These are phyloP conservation scores for Trichosporon sp. DNA, from an alignment of 1,284 basidiomycete genomes.

Conservation along the genomic window DNA sequence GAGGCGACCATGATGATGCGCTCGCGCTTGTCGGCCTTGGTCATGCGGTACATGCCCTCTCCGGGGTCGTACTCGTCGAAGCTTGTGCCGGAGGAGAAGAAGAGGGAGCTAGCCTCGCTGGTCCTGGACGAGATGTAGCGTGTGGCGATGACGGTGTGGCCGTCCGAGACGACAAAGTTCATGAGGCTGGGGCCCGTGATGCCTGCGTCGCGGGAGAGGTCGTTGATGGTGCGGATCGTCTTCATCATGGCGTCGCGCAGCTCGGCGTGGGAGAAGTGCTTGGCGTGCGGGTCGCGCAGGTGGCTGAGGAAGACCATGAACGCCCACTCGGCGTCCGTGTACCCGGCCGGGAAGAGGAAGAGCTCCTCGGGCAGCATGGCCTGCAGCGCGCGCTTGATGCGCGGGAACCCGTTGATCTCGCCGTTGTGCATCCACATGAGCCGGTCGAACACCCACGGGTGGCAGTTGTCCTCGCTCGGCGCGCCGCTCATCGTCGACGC, in stretches of 20 bases:
- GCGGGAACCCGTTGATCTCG: conserved; percentile 70
- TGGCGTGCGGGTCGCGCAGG: conserved; percentile 73
- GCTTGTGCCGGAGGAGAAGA: conserved; percentile 90
- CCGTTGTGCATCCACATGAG: conserved; percentile 98
- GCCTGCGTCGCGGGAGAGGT: conserved; percentile 65
- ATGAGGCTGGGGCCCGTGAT: conserved; percentile 76
- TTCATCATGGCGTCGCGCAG: conserved; percentile 72
- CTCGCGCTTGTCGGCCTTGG: conserved; percentile 83
- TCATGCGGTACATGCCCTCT: conserved; percentile 82
- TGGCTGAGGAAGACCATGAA: conserved; percentile 84
- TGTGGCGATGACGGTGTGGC: conserved; percentile 85
- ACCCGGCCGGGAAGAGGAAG: conserved; percentile 79
- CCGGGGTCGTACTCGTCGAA: conserved; percentile 85
- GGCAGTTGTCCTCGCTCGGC: conserved; percentile 88
- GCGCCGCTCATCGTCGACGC: conserved; percentile 70
- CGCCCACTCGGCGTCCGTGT: conserved; percentile 96
- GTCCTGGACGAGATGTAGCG: conserved; percentile 87
- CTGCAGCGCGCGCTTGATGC: conserved; percentile 76
- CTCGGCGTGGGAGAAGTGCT: conserved; percentile 45
- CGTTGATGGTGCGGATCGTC: conserved; percentile 74
- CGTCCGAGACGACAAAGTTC: conserved; percentile 96
- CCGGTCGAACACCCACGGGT: conserved; percentile 81
- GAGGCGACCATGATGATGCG: conserved; percentile 89
- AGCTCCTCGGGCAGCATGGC: conserved; percentile 69
- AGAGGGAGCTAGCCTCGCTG: conserved; percentile 90